phyloP scores from a whole-genome alignment of 768 basidiomycete genomes.

The Sporobolomyces phaffii region DNA sequence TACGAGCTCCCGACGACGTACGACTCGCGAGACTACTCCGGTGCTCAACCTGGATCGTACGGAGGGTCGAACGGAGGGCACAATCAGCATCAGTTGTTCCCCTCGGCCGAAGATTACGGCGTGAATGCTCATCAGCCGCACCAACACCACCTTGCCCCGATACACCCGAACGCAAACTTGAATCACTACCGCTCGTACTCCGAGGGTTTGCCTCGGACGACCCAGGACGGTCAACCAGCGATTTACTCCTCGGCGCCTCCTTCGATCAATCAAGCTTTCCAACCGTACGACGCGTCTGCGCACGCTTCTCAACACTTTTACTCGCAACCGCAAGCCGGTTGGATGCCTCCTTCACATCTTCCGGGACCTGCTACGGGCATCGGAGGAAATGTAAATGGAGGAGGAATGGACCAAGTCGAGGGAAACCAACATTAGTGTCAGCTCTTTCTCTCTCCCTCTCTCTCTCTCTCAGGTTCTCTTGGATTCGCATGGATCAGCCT shows the following conservation, averaged over 20 bases:
- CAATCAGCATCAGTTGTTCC: conserved; percentile 9
- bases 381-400: neutral
- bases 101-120: conserved; percentile 27
- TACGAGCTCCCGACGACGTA: neutral
- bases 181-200: conserved; percentile 24
- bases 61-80: neutral
- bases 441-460: neutral
- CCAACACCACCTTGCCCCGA: neutral
- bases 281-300: neutral
- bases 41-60: neutral
- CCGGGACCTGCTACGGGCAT: too few species aligned
- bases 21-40: neutral
- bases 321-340: neutral
- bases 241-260: neutral
- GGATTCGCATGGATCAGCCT: too few species aligned
- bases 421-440: neutral
- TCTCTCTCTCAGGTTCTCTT: neutral
- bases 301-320: neutral
- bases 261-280: neutral
- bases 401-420: neutral
- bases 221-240: neutral
- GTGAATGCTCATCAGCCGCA: neutral
- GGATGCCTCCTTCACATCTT: neutral
- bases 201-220: conserved; percentile 10
- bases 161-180: neutral